A percentile compares a stretch with the other conserved stretches of the same genome.
Evolutionary conservation across 176 grass and related monocot species (phyloP).

Genomic region (Bothriochloa decipiens): DNA sequence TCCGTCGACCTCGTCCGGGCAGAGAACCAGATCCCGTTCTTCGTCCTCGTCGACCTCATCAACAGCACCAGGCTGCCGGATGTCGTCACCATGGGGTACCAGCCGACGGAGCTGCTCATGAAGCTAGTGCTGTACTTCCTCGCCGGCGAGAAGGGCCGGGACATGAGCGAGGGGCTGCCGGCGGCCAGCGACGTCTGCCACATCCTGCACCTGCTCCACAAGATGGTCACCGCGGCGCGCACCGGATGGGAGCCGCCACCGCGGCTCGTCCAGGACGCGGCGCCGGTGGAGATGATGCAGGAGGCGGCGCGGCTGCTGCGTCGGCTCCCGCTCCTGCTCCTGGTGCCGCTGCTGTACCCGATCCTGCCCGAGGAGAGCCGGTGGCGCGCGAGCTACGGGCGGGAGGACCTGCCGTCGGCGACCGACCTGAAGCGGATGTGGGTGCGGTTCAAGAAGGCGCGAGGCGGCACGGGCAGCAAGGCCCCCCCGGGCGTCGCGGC

Average conservation of each 20-base stretch:
- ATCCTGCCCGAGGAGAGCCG: constrained; percentile 49
- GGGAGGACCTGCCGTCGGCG: constrained; percentile 46
- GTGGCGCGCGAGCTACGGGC: constrained; percentile 52
- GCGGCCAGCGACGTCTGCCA: background rate
- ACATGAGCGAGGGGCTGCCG: constrained; percentile 34
- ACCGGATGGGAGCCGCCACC: constrained; percentile 37
- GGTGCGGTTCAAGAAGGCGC: constrained; percentile 43
- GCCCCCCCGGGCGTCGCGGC: constrained; percentile 17
- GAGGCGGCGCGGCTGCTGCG: constrained; percentile 43
- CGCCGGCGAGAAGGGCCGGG: constrained; percentile 45
- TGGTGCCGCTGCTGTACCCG: constrained; percentile 58
- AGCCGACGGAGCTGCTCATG: constrained; percentile 17
- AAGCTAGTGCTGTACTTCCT: constrained; percentile 46
- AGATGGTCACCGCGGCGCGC: constrained; percentile 35
- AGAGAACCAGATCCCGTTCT: constrained; percentile 60
- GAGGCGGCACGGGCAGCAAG: background rate
- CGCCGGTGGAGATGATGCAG: constrained; percentile 22
- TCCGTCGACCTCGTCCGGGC: constrained; percentile 56
- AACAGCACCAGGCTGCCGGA: constrained; percentile 20
- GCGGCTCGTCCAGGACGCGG: constrained; percentile 18
- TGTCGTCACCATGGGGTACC: background rate
- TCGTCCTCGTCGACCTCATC: constrained; percentile 50
- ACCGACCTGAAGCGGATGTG: constrained; percentile 65
- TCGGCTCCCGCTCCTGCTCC: constrained; percentile 42
- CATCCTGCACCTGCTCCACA: constrained; percentile 54